These are phyloP conservation scores for Histomonas meleagridis DNA, from an alignment of 208 protist genomes.

Conservation along the genomic window DNA sequence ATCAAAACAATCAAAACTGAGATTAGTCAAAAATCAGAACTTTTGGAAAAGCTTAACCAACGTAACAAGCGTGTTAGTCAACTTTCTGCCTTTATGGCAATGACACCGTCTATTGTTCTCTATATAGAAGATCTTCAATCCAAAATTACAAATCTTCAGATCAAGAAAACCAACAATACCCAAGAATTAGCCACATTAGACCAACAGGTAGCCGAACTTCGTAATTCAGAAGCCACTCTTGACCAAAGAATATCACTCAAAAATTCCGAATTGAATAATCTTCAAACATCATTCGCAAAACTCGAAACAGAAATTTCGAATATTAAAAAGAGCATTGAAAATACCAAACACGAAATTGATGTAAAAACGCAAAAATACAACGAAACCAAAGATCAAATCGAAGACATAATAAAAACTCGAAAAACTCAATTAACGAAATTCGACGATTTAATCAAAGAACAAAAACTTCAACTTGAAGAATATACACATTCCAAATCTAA, in stretches of 20 bases:
- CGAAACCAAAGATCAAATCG: not conserved
- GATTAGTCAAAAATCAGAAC: not conserved
- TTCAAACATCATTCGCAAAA: not conserved
- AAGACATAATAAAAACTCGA: not conserved
- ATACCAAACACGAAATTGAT: not conserved
- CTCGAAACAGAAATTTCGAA: not conserved
- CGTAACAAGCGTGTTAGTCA: not conserved
- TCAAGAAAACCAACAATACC: not conserved
- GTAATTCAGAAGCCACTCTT: not conserved
- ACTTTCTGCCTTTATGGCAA: not conserved
- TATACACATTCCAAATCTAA: not conserved
- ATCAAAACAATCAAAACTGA: not conserved
- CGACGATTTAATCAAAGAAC: not conserved
- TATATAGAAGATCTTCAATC: slow-evolving; percentile 10
- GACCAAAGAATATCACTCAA: not conserved
- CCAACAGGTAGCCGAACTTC: not conserved
- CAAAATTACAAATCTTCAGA: not conserved
- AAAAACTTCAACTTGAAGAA: not conserved
- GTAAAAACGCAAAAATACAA: not conserved
- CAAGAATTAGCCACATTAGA: not conserved
- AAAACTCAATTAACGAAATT: not conserved
- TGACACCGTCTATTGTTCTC: not conserved
- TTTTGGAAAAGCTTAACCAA: not conserved
- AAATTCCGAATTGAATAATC: not conserved
- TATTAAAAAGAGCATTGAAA: not conserved